Evolutionary conservation across 352 stramenopile species (phyloP), one percentile per base, ranked within the genome.

Genomic region (Phytophthora lateralis): DNA sequence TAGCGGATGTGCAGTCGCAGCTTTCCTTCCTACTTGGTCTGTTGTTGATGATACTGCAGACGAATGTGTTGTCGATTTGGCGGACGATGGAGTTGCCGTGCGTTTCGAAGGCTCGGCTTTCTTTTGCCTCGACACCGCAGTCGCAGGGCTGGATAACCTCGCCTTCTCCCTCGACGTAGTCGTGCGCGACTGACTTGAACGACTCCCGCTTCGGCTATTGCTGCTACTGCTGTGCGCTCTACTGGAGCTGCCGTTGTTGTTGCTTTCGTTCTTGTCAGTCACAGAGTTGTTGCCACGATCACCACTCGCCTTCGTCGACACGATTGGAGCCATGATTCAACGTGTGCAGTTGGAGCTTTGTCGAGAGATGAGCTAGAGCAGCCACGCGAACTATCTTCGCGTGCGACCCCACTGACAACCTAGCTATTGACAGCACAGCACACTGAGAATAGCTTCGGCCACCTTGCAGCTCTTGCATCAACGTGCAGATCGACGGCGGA

Each of bases 1-100:
- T 35, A 93, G 48, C 6, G 70, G 69, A 4, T 80, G 63, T 6
- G 51, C 60, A 43, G 5, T 56, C 8, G 55, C 41, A 3, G 58
- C 17, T 26, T 66, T 60, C 27, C 26, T 72, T 80, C n/a, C 29
- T 29, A 30, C n/a, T 41, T 61, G 51, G 15, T 60, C 32, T 21
- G 48, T 48, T 14, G 43, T 39, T 41, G 55, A 20, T 12, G 58
- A 24, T 26, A 10, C 29, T 20, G 17, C 6, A 32, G 46, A 9
- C 18, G 53, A 52, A 26, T 39, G 42, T 11, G 43, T 51, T 20
- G 30, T 52, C 9, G 53, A 44, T 20, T 66, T 76, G 1, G 29
- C 41, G 10, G 60, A 66, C 4, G 47, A 55, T 1, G 50, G 44
- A 14, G 48, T 55, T 9, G 34, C 38, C 6, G 61, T 55, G 0